Evolutionary conservation across 768 basidiomycete genomes (phyloP), one percentile per base, ranked within the genome.

Genomic region (Lanmaoa pseudosensibilis): DNA sequence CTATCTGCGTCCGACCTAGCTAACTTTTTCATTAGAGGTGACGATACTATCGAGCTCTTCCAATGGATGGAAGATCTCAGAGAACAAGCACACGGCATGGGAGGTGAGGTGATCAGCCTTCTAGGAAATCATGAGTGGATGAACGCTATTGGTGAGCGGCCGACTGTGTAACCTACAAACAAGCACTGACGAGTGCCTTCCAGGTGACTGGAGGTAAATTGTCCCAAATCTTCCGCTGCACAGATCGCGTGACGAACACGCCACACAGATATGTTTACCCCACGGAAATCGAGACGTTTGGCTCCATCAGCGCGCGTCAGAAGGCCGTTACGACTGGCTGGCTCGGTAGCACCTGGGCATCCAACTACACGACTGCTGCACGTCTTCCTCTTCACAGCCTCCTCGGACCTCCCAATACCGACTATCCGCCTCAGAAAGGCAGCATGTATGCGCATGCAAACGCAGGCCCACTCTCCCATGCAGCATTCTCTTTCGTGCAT

Each of bases 81-180:
- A 25, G 80, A 74, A 9, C 85, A 98, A 69, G 95, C 96, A 1
- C 72, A 72, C 5, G 73, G 74, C 0, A 75, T 71, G 15, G 92
- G 92, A 4, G 94, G 92, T 2, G 80, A 78, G 5, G 79, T 99
- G 15, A 67, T 96, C 33, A 85, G 82, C 13, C 80, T 92, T 52
- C 75, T 98, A 34, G 97, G 97, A 25, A 99, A 99, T 70, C 97
- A 99, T 63, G 97, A 98, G 71, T 87, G 88, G 79, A 97, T 98
- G 93, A 95, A 95, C 61, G 85, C 83, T 15, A 86, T 92, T 56
- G 89, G 89, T 87, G 62, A 21, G 72, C 58, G 18, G 37, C 25
- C 37, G 18, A 27, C 27, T 23, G 37, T 36, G 50, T 58, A 46
- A 43, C 27, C 46, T 44, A 47, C 21, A 52, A 46, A 52, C 21